Conservation (phyloP, 495 filamentous ascomycete species). For the Hypoxylon rickii region DNA sequence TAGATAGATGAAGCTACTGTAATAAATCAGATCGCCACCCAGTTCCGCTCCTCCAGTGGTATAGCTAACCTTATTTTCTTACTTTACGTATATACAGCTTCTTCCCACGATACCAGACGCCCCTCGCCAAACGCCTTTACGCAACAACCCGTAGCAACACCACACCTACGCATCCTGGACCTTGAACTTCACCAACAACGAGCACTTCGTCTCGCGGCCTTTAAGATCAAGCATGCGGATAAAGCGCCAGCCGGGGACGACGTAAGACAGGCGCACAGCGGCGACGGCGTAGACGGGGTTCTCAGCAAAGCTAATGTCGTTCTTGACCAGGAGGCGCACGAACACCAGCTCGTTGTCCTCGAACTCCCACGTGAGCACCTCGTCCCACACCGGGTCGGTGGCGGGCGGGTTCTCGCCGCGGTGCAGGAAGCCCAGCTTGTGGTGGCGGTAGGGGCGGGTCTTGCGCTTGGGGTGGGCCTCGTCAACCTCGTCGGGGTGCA, state of each 20-base stretch:
- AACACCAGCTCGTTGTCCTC: conserved; percentile 60
- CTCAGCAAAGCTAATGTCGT: conserved; percentile 53
- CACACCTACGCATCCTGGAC: conserved; percentile 41
- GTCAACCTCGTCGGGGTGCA: conserved; percentile 47
- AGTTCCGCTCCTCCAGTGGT: too few species aligned
- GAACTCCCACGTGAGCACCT: conserved; percentile 58
- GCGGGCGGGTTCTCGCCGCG: conserved; percentile 47
- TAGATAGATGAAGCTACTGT: too few species aligned
- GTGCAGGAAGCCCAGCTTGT: conserved; percentile 49
- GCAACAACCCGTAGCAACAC: too few species aligned
- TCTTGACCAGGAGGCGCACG: conserved; percentile 57
- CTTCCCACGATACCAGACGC: too few species aligned
- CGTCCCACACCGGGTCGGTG: conserved; percentile 57
- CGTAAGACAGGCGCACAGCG: conserved; percentile 53
- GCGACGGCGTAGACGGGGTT: conserved; percentile 56
- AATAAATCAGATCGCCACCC: too few species aligned
- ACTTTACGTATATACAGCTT: too few species aligned
- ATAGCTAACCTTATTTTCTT: too few species aligned
- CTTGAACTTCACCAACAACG: conserved; percentile 56
- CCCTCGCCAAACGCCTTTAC: too few species aligned
- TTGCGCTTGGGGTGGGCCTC: conserved; percentile 52
- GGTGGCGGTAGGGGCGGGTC: conserved; percentile 53
- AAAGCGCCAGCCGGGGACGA: conserved; percentile 55
- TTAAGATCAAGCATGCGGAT: conserved; percentile 58
- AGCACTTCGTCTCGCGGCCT: conserved; percentile 55